Conservation (phyloP, 805 yeast species). For the Jamesozyma piceae region DNA sequence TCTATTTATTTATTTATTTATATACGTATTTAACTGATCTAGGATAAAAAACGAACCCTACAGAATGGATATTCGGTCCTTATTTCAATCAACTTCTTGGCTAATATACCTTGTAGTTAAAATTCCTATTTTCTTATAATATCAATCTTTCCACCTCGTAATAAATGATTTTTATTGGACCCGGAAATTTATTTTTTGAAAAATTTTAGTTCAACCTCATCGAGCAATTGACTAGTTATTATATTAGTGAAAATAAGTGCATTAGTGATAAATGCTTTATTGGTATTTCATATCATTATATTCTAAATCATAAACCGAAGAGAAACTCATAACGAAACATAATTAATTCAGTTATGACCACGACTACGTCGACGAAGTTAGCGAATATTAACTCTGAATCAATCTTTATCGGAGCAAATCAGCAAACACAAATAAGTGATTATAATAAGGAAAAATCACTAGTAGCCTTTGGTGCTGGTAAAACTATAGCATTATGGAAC, state of each 20-base stretch:
- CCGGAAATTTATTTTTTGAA: too few relatives aligned
- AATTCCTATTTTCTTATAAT: too few relatives aligned
- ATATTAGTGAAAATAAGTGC: too few relatives aligned
- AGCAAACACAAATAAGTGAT: conserved; percentile 52
- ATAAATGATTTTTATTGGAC: background rate
- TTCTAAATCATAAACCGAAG: too few relatives aligned
- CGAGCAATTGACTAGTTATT: too few relatives aligned
- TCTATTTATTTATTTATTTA: background rate
- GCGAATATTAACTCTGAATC: conserved; percentile 35
- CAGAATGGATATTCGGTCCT: background rate
- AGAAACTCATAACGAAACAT: too few relatives aligned
- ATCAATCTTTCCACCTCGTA: too few relatives aligned
- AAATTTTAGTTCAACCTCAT: too few relatives aligned
- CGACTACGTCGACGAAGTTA: background rate
- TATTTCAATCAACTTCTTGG: background rate
- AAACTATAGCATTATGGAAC: conserved; percentile 59
- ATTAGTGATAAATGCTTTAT: too few relatives aligned
- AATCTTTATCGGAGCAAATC: conserved; percentile 64
- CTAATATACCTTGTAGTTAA: too few relatives aligned
- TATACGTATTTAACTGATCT: background rate
- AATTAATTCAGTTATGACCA: too few relatives aligned
- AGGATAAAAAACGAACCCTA: background rate
- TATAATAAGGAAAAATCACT: conserved; percentile 31
- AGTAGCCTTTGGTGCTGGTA: conserved; percentile 67
- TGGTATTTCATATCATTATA: too few relatives aligned